phyloP scores from a whole-genome alignment of 768 basidiomycete species.

The Megacollybia marginata region DNA sequence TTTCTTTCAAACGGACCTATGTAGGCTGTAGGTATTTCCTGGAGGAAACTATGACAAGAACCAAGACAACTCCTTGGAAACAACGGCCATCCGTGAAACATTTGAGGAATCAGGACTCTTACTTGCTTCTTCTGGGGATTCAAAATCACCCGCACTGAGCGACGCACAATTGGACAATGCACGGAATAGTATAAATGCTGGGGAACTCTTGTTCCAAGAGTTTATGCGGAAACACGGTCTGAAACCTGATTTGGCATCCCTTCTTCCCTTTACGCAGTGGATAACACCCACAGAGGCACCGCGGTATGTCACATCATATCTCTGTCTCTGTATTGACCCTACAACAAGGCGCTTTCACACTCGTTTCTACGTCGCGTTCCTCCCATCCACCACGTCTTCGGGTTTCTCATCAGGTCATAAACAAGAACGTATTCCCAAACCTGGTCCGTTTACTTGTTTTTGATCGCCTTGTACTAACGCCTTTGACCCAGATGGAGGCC shows the following conservation, averaged over 20 bases:
- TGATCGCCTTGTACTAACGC: not conserved
- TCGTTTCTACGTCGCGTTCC: conserved; percentile 62
- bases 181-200: conserved; percentile 48
- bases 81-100: conserved; percentile 69
- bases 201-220: conserved; percentile 38
- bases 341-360: conserved; percentile 59
- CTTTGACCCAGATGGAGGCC: conserved; percentile 42
- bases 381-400: conserved; percentile 33
- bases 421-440: conserved; percentile 54
- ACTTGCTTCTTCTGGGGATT: conserved; percentile 35
- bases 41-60: conserved; percentile 61
- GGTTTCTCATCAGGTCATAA: conserved; percentile 48
- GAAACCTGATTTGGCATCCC: conserved; percentile 31
- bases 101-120: conserved; percentile 72
- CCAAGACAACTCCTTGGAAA: conserved; percentile 48
- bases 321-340: not conserved
- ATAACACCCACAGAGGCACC: conserved; percentile 53
- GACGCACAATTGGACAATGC: conserved; percentile 42
- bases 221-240: conserved; percentile 45
- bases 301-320: conserved; percentile 28
- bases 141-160: conserved; percentile 4
- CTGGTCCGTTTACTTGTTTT: conserved; percentile 25
- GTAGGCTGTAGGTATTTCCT: conserved; percentile 55
- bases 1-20: not conserved
- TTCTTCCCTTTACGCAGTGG: conserved; percentile 73